Evolutionary conservation across 441 rosid genomes (phyloP).

Genomic region (Aquilaria agallochum): DNA sequence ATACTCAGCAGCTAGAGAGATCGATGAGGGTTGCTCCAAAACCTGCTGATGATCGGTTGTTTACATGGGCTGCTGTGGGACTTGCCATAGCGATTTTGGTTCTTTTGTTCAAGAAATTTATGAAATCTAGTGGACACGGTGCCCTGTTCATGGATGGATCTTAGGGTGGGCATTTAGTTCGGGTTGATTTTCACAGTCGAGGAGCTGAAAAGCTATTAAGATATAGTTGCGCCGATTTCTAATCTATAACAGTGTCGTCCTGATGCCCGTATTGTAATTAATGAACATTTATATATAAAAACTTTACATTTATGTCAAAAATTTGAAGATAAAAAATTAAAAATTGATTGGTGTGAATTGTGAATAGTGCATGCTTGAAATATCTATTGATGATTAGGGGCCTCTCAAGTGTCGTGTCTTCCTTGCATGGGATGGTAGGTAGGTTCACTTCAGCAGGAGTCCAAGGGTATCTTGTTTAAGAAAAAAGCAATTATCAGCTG

Average conservation of each 20-base stretch:
- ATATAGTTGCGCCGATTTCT: background rate
- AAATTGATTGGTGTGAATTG: no score
- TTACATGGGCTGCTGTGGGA: conserved; percentile 85
- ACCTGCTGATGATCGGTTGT: conserved; percentile 73
- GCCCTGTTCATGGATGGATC: conserved; percentile 82
- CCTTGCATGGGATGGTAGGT: no score
- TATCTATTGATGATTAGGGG: no score
- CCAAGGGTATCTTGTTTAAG: no score
- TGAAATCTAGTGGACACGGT: conserved; percentile 73
- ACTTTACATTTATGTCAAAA: no score
- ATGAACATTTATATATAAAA: background rate
- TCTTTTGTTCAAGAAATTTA: conserved; percentile 82
- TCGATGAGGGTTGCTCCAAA: conserved; percentile 38
- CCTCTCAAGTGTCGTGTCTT: no score
- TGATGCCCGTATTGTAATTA: background rate
- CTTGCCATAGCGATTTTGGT: conserved; percentile 79
- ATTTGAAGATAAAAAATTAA: no score
- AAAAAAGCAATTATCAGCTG: no score
- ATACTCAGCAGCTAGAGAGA: conserved; percentile 26
- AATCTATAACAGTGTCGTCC: background rate
- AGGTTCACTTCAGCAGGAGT: no score
- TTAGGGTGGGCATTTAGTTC: conserved; percentile 15
- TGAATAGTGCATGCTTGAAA: no score
- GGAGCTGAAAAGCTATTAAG: conserved; percentile 7
- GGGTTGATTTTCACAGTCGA: background rate